phyloP scores from a whole-genome alignment of 2,329 filamentous ascomycete species.

The Sclerotinia glacialis region DNA sequence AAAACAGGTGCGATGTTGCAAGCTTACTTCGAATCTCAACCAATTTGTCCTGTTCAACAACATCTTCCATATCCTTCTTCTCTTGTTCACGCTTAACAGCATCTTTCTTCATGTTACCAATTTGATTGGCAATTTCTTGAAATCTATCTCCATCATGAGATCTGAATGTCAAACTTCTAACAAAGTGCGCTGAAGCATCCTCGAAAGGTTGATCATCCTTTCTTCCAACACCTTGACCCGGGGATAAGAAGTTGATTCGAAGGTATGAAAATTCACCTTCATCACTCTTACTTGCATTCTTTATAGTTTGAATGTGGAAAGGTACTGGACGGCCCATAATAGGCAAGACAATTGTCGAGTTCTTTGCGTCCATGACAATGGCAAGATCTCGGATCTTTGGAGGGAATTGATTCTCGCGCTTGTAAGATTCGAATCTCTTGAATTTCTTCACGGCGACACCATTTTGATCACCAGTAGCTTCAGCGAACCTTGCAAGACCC shows the following conservation, averaged over 20 bases:
- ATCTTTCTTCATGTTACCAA: conserved; percentile 94
- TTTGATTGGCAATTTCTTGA: conserved; percentile 85
- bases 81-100: conserved; percentile 90
- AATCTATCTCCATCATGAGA: conserved; percentile 87
- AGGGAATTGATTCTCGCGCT: conserved; percentile 93
- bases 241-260: conserved; percentile 95
- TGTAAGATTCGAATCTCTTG: conserved; percentile 98
- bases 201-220: conserved; percentile 99
- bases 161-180: conserved; percentile 90
- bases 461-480: conserved; percentile 79
- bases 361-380: conserved; percentile 88
- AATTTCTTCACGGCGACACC: conserved; percentile 96
- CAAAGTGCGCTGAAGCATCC: conserved; percentile 91
- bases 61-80: conserved; percentile 99
- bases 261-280: conserved; percentile 93
- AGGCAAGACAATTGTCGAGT: conserved; percentile 83
- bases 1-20: conserved; percentile 36
- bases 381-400: conserved; percentile 77
- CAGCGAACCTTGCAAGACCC: conserved; percentile 79
- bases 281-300: conserved; percentile 97
- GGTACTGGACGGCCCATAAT: conserved; percentile 97
- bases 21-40: conserved; percentile 83
- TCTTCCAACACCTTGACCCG: conserved; percentile 92
- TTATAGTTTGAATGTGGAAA: conserved; percentile 98
- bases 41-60: conserved; percentile 97